Percentiles rank a stretch among this genome's conserved stretches.
These are phyloP conservation scores for Sphaerosporella brunnea DNA, from an alignment of 495 filamentous ascomycete species.

Conservation along the genomic window DNA sequence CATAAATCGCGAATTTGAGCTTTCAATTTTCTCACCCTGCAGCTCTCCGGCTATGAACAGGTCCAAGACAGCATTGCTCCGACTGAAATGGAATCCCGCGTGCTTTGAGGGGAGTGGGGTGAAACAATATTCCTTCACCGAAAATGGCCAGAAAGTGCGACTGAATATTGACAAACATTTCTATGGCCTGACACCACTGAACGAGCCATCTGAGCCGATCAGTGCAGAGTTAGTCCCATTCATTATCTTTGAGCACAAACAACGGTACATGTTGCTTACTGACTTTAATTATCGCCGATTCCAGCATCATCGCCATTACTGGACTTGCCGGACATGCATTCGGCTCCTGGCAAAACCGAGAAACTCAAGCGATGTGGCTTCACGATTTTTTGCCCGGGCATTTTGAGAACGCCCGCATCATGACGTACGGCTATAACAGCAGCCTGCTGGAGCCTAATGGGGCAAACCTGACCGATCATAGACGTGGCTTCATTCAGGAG, in stretches of 20 bases:
- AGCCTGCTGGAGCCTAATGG: background rate
- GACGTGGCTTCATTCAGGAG: too few species aligned
- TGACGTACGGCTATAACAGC: conserved; percentile 23
- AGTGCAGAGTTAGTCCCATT: background rate
- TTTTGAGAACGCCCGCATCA: conserved; percentile 16
- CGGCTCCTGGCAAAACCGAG: conserved; percentile 1
- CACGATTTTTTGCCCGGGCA: conserved; percentile 17
- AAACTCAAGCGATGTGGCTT: conserved; percentile 17
- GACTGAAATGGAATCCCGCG: too few species aligned
- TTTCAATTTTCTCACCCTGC: too few species aligned
- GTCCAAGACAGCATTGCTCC: too few species aligned
- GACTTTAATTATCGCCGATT: background rate
- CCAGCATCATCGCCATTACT: conserved; percentile 1
- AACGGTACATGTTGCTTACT: background rate
- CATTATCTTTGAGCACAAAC: background rate
- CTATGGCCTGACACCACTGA: conserved; percentile 12
- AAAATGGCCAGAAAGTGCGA: too few species aligned
- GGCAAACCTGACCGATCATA: background rate
- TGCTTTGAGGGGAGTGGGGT: too few species aligned
- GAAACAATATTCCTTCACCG: too few species aligned
- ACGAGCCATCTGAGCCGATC: background rate
- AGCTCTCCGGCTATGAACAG: too few species aligned
- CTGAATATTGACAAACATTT: conserved; percentile 6
- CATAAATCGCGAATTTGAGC: too few species aligned
- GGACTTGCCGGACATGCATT: conserved; percentile 7